Conservation (phyloP, 2,329 filamentous ascomycete species). For the Fusarium euwallaceae region DNA sequence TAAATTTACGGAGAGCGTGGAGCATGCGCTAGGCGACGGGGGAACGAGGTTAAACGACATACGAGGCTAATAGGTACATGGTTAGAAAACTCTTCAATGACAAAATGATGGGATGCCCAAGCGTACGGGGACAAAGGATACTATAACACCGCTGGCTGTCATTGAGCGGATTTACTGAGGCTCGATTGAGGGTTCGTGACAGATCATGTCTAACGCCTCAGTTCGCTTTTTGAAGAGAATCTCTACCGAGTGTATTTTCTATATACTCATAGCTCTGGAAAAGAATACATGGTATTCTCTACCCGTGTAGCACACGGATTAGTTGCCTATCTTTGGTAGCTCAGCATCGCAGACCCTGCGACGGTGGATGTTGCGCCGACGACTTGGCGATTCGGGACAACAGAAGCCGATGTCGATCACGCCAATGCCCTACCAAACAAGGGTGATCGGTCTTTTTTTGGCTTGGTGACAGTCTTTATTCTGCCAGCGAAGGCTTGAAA, state of each 20-base stretch:
- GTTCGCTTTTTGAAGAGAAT: not conserved
- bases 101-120: not conserved
- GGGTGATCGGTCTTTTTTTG: too few species aligned
- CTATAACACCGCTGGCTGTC: not conserved
- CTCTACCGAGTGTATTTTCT: not conserved
- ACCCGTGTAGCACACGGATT: not conserved
- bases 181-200: not conserved
- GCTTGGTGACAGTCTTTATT: not conserved
- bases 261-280: not conserved
- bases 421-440: not conserved
- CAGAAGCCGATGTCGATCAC: not conserved
- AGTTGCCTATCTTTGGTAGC: not conserved
- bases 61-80: not conserved
- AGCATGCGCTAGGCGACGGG: not conserved
- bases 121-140: not conserved
- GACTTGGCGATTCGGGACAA: not conserved
- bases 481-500: not conserved
- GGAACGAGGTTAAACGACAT: not conserved
- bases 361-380: not conserved
- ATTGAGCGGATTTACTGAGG: not conserved
- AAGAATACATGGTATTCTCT: not conserved
- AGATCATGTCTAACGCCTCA: not conserved
- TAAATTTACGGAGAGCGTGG: not conserved
- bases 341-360: not conserved
- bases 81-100: not conserved